phyloP scores from a whole-genome alignment of 1,284 basidiomycete species.

The Irpex sp. region DNA sequence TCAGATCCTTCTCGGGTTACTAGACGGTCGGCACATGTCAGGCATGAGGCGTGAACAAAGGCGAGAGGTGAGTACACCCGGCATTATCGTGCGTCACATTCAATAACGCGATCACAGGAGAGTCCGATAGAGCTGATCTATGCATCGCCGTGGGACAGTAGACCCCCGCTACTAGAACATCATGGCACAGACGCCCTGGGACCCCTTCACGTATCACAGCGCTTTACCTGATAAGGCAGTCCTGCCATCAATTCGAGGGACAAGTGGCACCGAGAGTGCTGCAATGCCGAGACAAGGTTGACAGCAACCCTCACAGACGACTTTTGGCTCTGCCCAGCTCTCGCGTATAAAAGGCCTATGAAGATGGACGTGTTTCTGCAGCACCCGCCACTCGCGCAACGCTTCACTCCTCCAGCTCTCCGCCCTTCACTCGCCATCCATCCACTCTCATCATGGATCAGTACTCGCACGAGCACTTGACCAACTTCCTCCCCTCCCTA shows the following conservation, averaged over 20 bases:
- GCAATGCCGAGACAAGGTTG: not conserved
- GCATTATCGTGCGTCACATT: not conserved
- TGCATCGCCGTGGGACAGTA: not conserved
- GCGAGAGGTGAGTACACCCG: not conserved
- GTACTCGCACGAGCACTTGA: not conserved
- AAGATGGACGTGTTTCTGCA: not conserved
- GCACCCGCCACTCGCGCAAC: not conserved
- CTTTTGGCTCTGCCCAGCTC: not conserved
- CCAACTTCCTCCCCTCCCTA: not conserved
- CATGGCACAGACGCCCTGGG: not conserved
- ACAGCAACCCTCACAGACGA: not conserved
- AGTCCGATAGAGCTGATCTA: not conserved
- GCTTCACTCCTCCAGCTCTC: not conserved
- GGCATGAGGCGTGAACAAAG: not conserved
- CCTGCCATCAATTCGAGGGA: not conserved
- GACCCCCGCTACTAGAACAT: not conserved
- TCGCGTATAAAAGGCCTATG: not conserved
- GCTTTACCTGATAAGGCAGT: not conserved
- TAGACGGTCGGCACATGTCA: not conserved
- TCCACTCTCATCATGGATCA: not conserved
- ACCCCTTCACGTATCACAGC: not conserved
- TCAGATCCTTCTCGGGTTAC: not conserved
- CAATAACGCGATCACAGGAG: not conserved
- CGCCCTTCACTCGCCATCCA: not conserved
- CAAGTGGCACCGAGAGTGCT: not conserved